phyloP scores from a whole-genome alignment of 345 rosid species.

The Toxicodendron radicans region DNA sequence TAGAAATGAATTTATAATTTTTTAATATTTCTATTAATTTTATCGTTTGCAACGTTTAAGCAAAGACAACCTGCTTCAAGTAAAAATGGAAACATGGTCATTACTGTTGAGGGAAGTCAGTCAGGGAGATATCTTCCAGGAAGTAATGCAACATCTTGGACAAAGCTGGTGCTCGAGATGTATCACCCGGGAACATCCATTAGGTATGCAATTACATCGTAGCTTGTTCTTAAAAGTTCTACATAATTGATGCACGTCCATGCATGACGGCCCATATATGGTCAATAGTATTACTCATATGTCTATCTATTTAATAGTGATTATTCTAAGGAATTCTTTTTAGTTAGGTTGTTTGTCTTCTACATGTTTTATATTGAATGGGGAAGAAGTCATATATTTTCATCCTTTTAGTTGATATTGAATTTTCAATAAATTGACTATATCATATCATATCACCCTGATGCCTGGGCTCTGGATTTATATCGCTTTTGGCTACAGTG shows the following conservation, averaged over 20 bases:
- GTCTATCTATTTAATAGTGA: background rate
- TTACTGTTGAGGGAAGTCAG: constrained; percentile 53
- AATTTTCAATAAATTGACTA: background rate
- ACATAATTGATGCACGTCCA: background rate
- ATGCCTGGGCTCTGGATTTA: background rate
- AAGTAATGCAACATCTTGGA: constrained; percentile 60
- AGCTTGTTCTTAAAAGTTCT: constrained; percentile 5
- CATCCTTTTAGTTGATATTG: constrained; percentile 2
- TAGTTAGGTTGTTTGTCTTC: background rate
- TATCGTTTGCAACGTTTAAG: constrained; percentile 53
- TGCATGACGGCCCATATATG: background rate
- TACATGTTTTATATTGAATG: background rate
- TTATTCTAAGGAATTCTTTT: background rate
- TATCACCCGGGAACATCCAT: constrained; percentile 73
- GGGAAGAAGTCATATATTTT: background rate
- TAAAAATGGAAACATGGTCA: constrained; percentile 51
- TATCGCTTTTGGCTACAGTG: background rate
- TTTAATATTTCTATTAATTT: constrained; percentile 33
- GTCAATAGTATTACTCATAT: background rate
- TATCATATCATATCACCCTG: background rate
- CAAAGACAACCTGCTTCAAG: constrained; percentile 94
- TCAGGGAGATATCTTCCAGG: constrained; percentile 36
- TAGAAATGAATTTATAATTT: constrained; percentile 1
- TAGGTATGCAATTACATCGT: constrained; percentile 45
- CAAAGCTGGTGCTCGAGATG: constrained; percentile 79